A percentile compares a stretch with the other conserved stretches of the same genome.
phyloP scores from a whole-genome alignment of 2,329 filamentous ascomycete species.

The Talaromyces sp. region DNA sequence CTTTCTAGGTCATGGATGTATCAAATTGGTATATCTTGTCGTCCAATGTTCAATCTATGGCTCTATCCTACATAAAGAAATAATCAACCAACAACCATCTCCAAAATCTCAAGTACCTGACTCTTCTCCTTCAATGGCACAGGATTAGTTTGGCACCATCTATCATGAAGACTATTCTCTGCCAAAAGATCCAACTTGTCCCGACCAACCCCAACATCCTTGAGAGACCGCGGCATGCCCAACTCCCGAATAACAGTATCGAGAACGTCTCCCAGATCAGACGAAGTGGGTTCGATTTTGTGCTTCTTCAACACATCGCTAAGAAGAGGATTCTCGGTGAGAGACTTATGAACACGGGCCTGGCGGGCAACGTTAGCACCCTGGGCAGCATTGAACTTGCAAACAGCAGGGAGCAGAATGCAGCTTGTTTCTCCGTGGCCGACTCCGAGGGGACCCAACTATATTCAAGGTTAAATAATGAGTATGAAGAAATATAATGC shows the following conservation, averaged over 20 bases:
- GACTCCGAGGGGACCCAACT: slow-evolving; percentile 52
- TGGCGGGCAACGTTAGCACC: slow-evolving; percentile 42
- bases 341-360: slow-evolving; percentile 31
- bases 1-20: neutral
- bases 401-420: slow-evolving; percentile 51
- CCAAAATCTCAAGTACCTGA: slow-evolving; percentile 50
- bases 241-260: slow-evolving; percentile 48
- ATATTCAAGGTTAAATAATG: neutral
- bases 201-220: slow-evolving; percentile 46
- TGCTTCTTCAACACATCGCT: slow-evolving; percentile 29
- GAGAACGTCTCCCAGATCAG: slow-evolving; percentile 49
- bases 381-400: slow-evolving; percentile 49
- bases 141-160: slow-evolving; percentile 48
- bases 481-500: slow-evolving; percentile 6
- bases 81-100: slow-evolving; percentile 28
- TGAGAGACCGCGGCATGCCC: slow-evolving; percentile 50
- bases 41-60: neutral
- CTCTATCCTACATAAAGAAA: neutral
- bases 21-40: neutral
- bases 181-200: slow-evolving; percentile 48
- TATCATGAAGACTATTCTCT: slow-evolving; percentile 46
- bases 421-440: slow-evolving; percentile 59
- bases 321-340: slow-evolving; percentile 36
- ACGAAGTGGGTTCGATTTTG: slow-evolving; percentile 18
- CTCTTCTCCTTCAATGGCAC: slow-evolving; percentile 43